phyloP scores from a whole-genome alignment of 139 green algal species.

The Closterium sp. region DNA sequence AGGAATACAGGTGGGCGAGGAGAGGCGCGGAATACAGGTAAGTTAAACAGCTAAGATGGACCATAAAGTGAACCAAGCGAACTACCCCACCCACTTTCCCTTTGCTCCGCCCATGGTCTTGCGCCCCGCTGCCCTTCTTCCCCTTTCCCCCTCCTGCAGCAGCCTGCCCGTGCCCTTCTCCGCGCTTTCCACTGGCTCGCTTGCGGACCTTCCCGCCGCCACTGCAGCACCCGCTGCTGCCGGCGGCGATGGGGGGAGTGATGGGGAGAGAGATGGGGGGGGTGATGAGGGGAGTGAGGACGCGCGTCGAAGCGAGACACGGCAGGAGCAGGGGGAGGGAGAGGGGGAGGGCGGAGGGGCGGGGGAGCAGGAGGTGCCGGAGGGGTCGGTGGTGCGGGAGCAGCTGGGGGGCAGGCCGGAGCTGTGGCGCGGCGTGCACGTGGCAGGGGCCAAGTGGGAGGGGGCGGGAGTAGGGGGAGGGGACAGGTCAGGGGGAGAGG shows the following conservation, averaged over 20 bases:
- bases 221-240: neutral
- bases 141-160: neutral
- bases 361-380: neutral
- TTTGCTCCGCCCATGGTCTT: neutral
- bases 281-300: neutral
- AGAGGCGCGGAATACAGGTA: neutral
- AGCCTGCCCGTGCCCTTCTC: neutral
- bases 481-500: neutral
- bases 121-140: neutral
- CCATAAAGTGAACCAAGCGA: too few relatives aligned
- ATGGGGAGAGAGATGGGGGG: neutral
- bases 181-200: neutral
- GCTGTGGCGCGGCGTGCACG: neutral
- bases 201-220: too few relatives aligned
- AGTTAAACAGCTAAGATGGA: too few relatives aligned
- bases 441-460: neutral
- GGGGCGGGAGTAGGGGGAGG: neutral
- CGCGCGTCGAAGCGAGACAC: neutral
- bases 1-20: neutral
- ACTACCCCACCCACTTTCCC: neutral
- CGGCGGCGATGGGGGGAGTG: neutral
- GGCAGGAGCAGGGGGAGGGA: neutral
- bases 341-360: too few relatives aligned
- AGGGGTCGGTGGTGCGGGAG: neutral
- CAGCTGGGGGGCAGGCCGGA: neutral